Evolutionary conservation across 2,329 filamentous ascomycete genomes (phyloP).

Genomic region (Rugonectria rugulosa): DNA sequence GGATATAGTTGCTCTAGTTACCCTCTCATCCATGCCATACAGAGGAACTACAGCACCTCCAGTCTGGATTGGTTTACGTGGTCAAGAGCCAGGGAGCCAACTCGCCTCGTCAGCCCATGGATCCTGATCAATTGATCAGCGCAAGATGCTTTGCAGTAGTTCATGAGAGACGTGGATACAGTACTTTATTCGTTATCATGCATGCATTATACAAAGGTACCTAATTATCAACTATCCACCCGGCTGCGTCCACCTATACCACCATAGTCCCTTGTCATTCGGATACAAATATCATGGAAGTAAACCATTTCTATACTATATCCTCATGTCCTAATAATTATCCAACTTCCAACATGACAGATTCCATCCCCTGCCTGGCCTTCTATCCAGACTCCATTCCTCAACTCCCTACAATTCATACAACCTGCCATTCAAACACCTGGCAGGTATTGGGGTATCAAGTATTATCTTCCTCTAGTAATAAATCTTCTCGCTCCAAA

Average conservation of each 20-base stretch:
- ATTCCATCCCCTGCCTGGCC: not conserved
- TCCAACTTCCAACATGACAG: not conserved
- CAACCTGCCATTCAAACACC: slow-evolving; percentile 34
- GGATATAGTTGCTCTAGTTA: slow-evolving; percentile 24
- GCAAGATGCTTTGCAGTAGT: not conserved
- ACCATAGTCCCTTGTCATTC: not conserved
- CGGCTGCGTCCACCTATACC: not conserved
- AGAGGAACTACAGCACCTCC: too few species aligned
- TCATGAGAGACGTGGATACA: not conserved
- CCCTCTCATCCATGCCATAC: slow-evolving; percentile 36
- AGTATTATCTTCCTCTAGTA: slow-evolving; percentile 44
- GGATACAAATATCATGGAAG: not conserved
- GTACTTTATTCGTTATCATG: slow-evolving; percentile 6
- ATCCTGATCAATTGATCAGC: not conserved
- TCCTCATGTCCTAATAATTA: not conserved
- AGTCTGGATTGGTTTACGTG: not conserved
- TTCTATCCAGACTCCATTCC: not conserved
- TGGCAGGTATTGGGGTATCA: slow-evolving; percentile 38
- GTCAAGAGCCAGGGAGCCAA: not conserved
- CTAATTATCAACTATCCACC: slow-evolving; percentile 23
- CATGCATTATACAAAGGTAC: slow-evolving; percentile 29
- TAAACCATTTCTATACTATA: not conserved
- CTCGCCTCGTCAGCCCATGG: not conserved
- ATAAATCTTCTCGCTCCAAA: slow-evolving; percentile 54
- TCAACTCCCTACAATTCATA: slow-evolving; percentile 22